Evolutionary conservation across 2,329 filamentous ascomycete genomes (phyloP).

Genomic region (Pestalotiopsis sp.): DNA sequence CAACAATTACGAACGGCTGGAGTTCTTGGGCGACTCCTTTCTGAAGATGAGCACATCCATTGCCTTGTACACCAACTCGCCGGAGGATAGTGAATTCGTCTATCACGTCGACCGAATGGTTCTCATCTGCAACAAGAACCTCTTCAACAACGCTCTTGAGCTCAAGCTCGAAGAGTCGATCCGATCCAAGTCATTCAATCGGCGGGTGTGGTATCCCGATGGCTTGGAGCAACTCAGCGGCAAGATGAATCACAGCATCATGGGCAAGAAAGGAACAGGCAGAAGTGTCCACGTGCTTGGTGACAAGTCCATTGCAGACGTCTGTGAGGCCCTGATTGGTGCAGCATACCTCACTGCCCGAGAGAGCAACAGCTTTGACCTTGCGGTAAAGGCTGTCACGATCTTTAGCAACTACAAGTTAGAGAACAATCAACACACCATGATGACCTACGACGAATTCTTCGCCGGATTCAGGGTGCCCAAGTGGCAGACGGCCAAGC

Average conservation of each 20-base stretch:
- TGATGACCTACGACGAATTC: constrained; percentile 75
- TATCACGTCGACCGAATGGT: constrained; percentile 91
- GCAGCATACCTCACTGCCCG: constrained; percentile 67
- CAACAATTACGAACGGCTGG: constrained; percentile 90
- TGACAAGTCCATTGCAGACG: constrained; percentile 91
- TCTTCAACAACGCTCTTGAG: constrained; percentile 76
- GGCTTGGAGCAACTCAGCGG: constrained; percentile 74
- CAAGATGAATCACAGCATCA: constrained; percentile 60
- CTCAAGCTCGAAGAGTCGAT: constrained; percentile 73
- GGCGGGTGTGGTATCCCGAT: constrained; percentile 87
- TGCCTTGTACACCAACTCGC: constrained; percentile 76
- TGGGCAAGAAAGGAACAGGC: constrained; percentile 63
- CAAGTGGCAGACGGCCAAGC: constrained; percentile 64
- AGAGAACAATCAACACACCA: constrained; percentile 67
- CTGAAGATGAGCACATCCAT: constrained; percentile 96
- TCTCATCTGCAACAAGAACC: constrained; percentile 87
- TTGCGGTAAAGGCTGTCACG: constrained; percentile 66
- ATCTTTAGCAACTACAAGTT: constrained; percentile 55
- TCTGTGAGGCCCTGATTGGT: constrained; percentile 92
- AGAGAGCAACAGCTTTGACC: constrained; percentile 49
- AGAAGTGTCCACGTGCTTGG: constrained; percentile 67
- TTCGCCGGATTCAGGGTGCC: constrained; percentile 69
- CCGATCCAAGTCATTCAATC: constrained; percentile 79
- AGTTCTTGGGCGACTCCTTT: constrained; percentile 92
- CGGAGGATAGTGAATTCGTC: constrained; percentile 79